Base-by-base conservation (phyloP, 306 rosid species). In the Vicia faba region DNA sequence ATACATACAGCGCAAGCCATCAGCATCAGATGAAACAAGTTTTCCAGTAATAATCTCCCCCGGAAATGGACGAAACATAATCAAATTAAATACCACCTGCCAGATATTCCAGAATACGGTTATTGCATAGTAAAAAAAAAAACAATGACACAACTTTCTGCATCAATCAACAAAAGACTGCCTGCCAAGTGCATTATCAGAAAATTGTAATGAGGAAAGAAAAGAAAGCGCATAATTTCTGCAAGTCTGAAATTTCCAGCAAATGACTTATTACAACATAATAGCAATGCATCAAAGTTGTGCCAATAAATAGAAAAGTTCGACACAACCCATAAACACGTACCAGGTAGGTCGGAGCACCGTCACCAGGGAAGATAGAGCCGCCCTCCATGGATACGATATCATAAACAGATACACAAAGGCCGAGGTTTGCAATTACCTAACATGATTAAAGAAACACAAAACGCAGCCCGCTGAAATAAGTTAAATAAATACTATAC, bases 361-460 rank as follows among this genome's bases (percentile, higher is more conserved):
- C 98, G 18, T 85, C 95, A 39, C 79, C 71, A 4, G 95, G 83
- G 78, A 79, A 72, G 80, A 92, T 78, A 66, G 87, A 85, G 9
- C 92, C 89, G 15, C 96, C 92, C 12, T 83, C 82, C 48, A 89
- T 73, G 64, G 91, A 87, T 56, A 66, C 76, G 71, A 89, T 85
- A 79, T 87, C 96, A 64, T 87, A 86, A 5, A 92, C 75, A 39
- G 91, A 92, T 55, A 81, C 58, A 74, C 96, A 92, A 40, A 92
- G 92, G 74, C 98, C 95, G 82, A 87, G 76, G 25, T 87, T 84
- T 38, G 95, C 74, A 63, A 92, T 75, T 67, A 92, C 92, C 92
- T 92, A 45, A 54, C 79, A 79, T 43, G 29, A 66, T 66, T 9
- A 58, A 5, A 77, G 67, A 73, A 53, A 61, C 33, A 72, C 39